A percentile compares a stretch with the other conserved stretches of the same genome.
These are phyloP conservation scores for Petunia hybrid DNA, from an alignment of 305 asterid species.

Conservation along the genomic window DNA sequence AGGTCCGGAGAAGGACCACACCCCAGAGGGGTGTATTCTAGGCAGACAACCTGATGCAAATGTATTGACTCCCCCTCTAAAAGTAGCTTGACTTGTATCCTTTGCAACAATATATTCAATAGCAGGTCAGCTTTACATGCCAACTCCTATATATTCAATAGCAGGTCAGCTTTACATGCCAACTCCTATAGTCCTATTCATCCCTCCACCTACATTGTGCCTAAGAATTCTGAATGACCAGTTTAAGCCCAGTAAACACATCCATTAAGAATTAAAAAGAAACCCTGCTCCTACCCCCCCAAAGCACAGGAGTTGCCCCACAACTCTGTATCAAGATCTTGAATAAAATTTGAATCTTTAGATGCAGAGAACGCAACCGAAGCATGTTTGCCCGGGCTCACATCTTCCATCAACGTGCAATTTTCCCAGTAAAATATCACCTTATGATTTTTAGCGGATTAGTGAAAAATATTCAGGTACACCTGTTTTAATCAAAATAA, in stretches of 20 bases:
- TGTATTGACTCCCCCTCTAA: too few relatives aligned
- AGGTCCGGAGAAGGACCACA: too few relatives aligned
- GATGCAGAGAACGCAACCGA: slow-evolving; percentile 36
- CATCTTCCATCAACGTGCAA: neutral
- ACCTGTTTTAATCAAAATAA: too few relatives aligned
- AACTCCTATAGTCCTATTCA: neutral
- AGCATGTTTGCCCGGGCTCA: neutral
- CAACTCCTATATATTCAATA: neutral
- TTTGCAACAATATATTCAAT: neutral
- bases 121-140: neutral
- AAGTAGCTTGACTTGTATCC: too few relatives aligned
- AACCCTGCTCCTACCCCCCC: too few relatives aligned
- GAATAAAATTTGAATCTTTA: slow-evolving; percentile 13
- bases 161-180: neutral
- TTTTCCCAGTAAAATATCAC: neutral
- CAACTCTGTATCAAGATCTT: neutral
- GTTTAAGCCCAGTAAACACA: neutral
- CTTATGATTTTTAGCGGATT: neutral
- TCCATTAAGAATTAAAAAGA: slow-evolving; percentile 1
- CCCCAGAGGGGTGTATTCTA: too few relatives aligned
- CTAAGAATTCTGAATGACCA: neutral
- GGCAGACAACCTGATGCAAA: too few relatives aligned
- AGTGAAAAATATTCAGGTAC: neutral
- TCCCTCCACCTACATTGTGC: slow-evolving; percentile 21
- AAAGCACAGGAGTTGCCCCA: neutral